phyloP scores from a whole-genome alignment of 768 basidiomycete genomes.

The Mycena capillaripes region DNA sequence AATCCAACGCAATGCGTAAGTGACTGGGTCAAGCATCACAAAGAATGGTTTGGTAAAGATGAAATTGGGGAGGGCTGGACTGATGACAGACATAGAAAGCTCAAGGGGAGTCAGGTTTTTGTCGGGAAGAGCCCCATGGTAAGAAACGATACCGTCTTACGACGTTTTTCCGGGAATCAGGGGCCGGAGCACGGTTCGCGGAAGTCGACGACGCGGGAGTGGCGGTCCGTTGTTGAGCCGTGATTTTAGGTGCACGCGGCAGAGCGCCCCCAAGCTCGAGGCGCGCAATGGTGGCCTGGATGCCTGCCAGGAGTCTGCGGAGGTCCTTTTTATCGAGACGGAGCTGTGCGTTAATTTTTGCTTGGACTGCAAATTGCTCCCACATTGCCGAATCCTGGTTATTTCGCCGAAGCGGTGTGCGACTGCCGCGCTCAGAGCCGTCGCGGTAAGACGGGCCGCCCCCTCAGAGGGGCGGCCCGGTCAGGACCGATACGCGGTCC shows the following conservation, averaged over 20 bases:
- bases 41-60: no score
- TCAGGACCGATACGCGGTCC: no score
- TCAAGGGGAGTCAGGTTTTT: neutral
- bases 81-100: neutral
- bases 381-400: neutral
- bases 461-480: no score
- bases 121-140: no score
- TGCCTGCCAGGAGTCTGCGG: neutral
- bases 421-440: neutral
- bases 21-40: no score
- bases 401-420: neutral
- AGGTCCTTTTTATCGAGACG: neutral
- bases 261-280: neutral
- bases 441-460: neutral
- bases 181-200: no score
- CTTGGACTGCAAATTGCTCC: neutral
- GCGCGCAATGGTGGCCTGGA: neutral
- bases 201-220: no score
- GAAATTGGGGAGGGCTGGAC: neutral
- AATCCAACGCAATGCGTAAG: no score
- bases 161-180: no score
- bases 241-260: no score
- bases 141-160: no score
- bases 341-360: neutral
- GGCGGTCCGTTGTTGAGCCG: no score